A percentile compares a stretch with the other conserved stretches of the same genome.
These are phyloP conservation scores for Periglandula ipomoeae DNA, from an alignment of 2,329 filamentous ascomycete species.

Conservation along the genomic window DNA sequence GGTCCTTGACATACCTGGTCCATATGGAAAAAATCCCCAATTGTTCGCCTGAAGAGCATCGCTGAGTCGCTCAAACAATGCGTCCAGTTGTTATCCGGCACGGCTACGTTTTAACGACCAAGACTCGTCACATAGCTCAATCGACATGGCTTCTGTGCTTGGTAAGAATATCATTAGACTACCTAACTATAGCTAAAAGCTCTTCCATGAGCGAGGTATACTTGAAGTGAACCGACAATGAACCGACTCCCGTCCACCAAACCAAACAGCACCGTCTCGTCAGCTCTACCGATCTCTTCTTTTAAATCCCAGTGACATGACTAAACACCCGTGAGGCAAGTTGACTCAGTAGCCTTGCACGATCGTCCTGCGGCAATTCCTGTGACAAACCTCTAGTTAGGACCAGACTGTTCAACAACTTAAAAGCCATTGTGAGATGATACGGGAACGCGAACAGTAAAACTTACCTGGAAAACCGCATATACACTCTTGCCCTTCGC, in stretches of 20 bases:
- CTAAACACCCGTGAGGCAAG: conserved; percentile 81
- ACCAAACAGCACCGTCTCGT: not conserved
- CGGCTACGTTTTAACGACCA: too few relatives aligned
- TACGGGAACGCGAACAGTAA: too few relatives aligned
- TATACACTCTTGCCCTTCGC: conserved; percentile 93
- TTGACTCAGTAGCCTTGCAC: conserved; percentile 71
- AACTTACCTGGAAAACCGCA: conserved; percentile 60
- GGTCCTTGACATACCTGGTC: too few relatives aligned
- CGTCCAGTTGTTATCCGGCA: too few relatives aligned
- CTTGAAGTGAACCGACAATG: not conserved
- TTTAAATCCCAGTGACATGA: conserved; percentile 51
- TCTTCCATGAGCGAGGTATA: not conserved
- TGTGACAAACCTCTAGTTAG: conserved; percentile 21
- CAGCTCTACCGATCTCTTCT: not conserved
- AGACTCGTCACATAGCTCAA: not conserved
- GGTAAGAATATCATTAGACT: not conserved
- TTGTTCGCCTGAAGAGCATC: too few relatives aligned
- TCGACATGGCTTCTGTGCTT: not conserved
- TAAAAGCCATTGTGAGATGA: too few relatives aligned
- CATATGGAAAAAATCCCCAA: too few relatives aligned
- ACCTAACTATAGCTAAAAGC: not conserved
- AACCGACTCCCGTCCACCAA: not conserved
- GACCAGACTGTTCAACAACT: too few relatives aligned
- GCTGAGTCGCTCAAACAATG: too few relatives aligned
- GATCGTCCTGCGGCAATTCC: conserved; percentile 76